A percentile compares a stretch with the other conserved stretches of the same genome.
These are phyloP conservation scores for Neurospora sp. DNA, from an alignment of 495 filamentous ascomycete species.

Conservation along the genomic window DNA sequence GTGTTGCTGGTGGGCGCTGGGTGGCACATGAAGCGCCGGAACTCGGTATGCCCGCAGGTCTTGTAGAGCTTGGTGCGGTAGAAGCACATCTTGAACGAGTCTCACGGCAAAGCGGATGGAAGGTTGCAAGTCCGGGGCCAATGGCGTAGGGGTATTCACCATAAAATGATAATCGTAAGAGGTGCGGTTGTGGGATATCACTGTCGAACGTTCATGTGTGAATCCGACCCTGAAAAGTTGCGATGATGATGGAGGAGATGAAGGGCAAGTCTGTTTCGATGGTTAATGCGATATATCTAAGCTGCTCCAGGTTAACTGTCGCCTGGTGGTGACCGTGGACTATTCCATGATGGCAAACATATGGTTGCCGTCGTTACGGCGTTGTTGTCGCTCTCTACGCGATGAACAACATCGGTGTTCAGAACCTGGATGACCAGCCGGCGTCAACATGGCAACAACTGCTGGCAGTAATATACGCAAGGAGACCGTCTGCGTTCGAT, in stretches of 20 bases:
- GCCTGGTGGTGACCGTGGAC: neutral
- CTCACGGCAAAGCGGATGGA: neutral
- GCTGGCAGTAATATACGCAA: neutral
- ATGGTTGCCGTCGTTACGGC: neutral
- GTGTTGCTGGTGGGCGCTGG: neutral
- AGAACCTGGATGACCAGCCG: neutral
- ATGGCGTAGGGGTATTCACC: too few species aligned
- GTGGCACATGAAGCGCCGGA: neutral
- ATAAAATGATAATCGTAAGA: neutral
- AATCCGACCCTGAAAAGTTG: neutral
- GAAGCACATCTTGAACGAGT: neutral
- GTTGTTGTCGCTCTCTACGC: neutral
- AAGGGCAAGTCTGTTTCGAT: neutral
- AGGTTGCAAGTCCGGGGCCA: too few species aligned
- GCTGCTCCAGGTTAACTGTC: neutral
- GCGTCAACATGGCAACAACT: neutral
- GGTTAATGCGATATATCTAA: neutral
- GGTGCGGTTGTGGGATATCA: neutral
- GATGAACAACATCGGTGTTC: neutral
- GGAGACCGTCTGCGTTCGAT: neutral
- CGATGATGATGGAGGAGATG: neutral
- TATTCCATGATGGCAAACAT: neutral
- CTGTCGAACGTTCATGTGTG: too few species aligned
- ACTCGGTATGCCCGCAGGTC: neutral
- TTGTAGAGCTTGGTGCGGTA: neutral